These are phyloP conservation scores for Lentinula sp. DNA, from an alignment of 768 basidiomycete species.

Conservation along the genomic window DNA sequence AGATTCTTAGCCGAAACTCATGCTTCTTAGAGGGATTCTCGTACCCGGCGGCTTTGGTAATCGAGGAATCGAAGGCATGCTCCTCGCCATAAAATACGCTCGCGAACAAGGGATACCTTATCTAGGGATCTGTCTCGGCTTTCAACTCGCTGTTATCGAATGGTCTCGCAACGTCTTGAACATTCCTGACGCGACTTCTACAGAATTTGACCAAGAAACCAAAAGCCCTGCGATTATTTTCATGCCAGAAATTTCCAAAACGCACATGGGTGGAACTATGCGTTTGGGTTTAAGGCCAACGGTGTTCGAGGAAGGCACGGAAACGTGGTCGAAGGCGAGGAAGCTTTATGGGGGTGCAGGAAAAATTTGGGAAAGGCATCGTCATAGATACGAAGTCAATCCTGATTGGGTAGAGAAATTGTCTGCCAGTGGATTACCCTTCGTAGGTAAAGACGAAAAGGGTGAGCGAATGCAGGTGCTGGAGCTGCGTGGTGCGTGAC, in stretches of 20 bases:
- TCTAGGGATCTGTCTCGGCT: conserved; percentile 94
- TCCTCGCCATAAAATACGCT: conserved; percentile 96
- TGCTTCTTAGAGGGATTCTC: conserved; percentile 72
- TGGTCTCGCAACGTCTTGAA: conserved; percentile 85
- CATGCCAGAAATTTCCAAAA: conserved; percentile 98
- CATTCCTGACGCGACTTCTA: conserved; percentile 71
- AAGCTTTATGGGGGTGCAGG: conserved; percentile 77
- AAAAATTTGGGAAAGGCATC: conserved; percentile 93
- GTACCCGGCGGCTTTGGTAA: conserved; percentile 95
- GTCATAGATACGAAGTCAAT: conserved; percentile 96
- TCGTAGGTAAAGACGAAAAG: conserved; percentile 88
- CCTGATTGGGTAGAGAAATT: conserved; percentile 76
- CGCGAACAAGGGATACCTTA: conserved; percentile 93
- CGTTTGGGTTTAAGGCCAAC: conserved; percentile 97
- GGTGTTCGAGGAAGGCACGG: conserved; percentile 69
- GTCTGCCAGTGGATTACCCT: conserved; percentile 51
- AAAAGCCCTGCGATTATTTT: conserved; percentile 80
- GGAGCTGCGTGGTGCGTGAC: conserved; percentile 68
- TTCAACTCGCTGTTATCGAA: conserved; percentile 95
- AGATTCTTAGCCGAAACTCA: background rate
- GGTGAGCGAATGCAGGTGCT: conserved; percentile 97
- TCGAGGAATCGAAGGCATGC: conserved; percentile 96
- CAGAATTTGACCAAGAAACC: conserved; percentile 65
- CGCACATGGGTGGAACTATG: conserved; percentile 99
- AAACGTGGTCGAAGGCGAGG: conserved; percentile 65